These are phyloP conservation scores for Fusarium sp. DNA, from an alignment of 2,329 filamentous ascomycete species.

Conservation along the genomic window DNA sequence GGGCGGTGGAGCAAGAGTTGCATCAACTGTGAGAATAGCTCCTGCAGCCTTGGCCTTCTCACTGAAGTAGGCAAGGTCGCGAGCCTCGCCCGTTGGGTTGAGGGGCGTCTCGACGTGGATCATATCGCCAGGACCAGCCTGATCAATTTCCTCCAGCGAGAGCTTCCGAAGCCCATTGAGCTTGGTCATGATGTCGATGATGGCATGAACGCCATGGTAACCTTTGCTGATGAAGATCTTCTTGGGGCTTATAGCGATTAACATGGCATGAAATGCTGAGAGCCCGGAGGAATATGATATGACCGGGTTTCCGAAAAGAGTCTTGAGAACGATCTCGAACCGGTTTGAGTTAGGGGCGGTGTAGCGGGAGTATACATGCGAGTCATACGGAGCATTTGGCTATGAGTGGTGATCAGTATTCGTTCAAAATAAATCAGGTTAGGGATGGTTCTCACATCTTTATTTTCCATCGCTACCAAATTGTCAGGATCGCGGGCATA, in stretches of 20 bases:
- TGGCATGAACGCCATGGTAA: slow-evolving; percentile 95
- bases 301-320: slow-evolving; percentile 78
- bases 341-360: slow-evolving; percentile 84
- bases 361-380: slow-evolving; percentile 87
- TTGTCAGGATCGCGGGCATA: neutral
- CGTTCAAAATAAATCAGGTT: neutral
- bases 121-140: slow-evolving; percentile 81
- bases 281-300: slow-evolving; percentile 89
- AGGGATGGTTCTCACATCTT: neutral
- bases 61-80: slow-evolving; percentile 80
- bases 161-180: slow-evolving; percentile 82
- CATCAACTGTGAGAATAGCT: slow-evolving; percentile 85
- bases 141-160: slow-evolving; percentile 77
- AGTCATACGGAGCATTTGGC: slow-evolving; percentile 68
- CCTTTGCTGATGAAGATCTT: slow-evolving; percentile 86
- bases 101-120: slow-evolving; percentile 94
- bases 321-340: slow-evolving; percentile 84
- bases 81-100: slow-evolving; percentile 89
- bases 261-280: slow-evolving; percentile 86
- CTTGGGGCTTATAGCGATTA: slow-evolving; percentile 85
- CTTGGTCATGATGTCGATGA: slow-evolving; percentile 80
- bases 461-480: slow-evolving; percentile 6
- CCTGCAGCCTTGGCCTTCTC: slow-evolving; percentile 77
- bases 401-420: slow-evolving; percentile 45
- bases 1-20: slow-evolving; percentile 92